These are phyloP conservation scores for Juncus effusus DNA, from an alignment of 176 grass and related monocot species.

Conservation along the genomic window DNA sequence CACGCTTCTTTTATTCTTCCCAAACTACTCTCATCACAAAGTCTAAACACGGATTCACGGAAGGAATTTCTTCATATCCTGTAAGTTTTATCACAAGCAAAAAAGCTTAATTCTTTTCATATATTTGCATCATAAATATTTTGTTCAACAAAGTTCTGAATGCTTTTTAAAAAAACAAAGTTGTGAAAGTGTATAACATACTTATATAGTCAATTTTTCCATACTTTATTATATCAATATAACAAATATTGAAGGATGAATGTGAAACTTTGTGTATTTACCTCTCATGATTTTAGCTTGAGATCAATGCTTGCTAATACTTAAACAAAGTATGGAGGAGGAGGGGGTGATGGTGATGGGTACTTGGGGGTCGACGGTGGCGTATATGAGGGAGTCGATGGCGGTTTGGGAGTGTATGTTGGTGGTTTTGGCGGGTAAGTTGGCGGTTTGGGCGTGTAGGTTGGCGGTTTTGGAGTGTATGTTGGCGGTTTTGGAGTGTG, in stretches of 20 bases:
- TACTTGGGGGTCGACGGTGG: conserved; percentile 16
- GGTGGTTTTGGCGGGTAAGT: neutral
- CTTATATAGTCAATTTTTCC: too few relatives aligned
- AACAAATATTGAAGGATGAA: too few relatives aligned
- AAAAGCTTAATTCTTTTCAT: too few relatives aligned
- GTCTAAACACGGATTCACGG: neutral
- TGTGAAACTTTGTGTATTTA: too few relatives aligned
- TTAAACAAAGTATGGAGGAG: conserved; percentile 37
- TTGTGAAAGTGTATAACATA: too few relatives aligned
- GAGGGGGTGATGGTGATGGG: conserved; percentile 30
- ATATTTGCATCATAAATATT: too few relatives aligned
- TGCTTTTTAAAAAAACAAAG: too few relatives aligned
- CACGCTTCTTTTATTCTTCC: conserved; percentile 16
- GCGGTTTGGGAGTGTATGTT: conserved; percentile 6
- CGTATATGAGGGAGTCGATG: conserved; percentile 11
- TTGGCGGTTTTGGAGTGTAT: conserved; percentile 6
- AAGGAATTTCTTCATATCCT: conserved; percentile 26
- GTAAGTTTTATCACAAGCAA: too few relatives aligned
- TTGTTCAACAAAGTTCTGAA: too few relatives aligned
- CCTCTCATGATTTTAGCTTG: too few relatives aligned
- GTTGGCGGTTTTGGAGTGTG: conserved; percentile 15
- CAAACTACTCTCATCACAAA: neutral
- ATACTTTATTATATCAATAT: too few relatives aligned
- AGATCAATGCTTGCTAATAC: too few relatives aligned
- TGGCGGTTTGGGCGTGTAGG: conserved; percentile 11